Evolutionary conservation across 768 basidiomycete species (phyloP).

Genomic region (Naganishia randhawae): DNA sequence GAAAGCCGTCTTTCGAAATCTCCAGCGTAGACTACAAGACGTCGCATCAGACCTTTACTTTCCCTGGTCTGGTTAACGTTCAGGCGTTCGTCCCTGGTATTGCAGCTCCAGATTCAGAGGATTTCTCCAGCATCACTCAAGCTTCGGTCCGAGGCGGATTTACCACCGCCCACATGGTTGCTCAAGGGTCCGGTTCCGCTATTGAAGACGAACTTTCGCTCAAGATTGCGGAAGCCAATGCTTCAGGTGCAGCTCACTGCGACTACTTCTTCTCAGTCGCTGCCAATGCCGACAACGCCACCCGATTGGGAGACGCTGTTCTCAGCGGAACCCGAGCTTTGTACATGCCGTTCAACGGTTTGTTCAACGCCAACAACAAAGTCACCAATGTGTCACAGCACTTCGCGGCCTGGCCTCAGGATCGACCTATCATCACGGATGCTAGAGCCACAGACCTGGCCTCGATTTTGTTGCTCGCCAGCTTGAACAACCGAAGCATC

Average conservation of each 20-base stretch:
- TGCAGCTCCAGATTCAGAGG: conserved; percentile 57
- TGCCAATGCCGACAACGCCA: conserved; percentile 66
- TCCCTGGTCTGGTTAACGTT: conserved; percentile 89
- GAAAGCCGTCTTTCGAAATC: conserved; percentile 82
- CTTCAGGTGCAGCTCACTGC: conserved; percentile 67
- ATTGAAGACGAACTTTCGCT: conserved; percentile 69
- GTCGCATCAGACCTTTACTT: conserved; percentile 79
- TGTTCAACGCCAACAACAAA: conserved; percentile 53
- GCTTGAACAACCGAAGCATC: conserved; percentile 78
- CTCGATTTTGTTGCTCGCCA: conserved; percentile 87
- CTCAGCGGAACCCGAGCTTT: conserved; percentile 76
- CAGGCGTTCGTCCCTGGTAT: conserved; percentile 78
- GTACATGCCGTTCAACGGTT: conserved; percentile 71
- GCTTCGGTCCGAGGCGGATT: conserved; percentile 87
- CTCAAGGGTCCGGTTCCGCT: conserved; percentile 61
- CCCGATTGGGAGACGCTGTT: conserved; percentile 60
- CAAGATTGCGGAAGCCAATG: conserved; percentile 65
- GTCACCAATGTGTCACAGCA: conserved; percentile 76
- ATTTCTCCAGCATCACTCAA: conserved; percentile 66
- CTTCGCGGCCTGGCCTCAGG: conserved; percentile 81
- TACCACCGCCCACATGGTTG: conserved; percentile 74
- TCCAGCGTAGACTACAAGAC: conserved; percentile 89
- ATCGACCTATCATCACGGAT: conserved; percentile 91
- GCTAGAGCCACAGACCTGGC: conserved; percentile 88
- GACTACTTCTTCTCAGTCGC: conserved; percentile 81